Conservation (phyloP, 352 stramenopile genomes). For the Pythium volutum region DNA sequence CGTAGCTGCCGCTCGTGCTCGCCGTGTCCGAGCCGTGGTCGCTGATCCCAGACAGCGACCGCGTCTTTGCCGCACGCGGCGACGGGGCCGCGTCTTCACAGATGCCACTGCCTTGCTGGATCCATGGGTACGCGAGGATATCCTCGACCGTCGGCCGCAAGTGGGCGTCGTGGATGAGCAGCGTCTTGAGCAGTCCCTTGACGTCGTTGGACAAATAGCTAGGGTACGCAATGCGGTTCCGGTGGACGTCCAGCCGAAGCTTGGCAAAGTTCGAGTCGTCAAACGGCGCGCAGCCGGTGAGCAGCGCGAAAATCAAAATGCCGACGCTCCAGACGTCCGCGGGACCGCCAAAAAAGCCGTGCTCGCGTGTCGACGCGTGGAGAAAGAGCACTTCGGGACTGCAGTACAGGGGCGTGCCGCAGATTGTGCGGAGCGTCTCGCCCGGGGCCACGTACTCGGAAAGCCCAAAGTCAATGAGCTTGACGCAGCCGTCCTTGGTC, state of each 20-base stretch:
- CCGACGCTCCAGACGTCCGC: conserved; percentile 79
- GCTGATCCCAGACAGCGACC: conserved; percentile 42
- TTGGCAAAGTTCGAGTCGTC: conserved; percentile 71
- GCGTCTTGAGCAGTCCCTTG: conserved; percentile 60
- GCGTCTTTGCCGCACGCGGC: conserved; percentile 2
- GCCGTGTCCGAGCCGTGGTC: conserved; percentile 39
- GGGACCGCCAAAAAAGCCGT: conserved; percentile 54
- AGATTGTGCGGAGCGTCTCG: conserved; percentile 68
- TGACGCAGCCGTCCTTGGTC: conserved; percentile 89
- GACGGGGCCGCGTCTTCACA: neutral
- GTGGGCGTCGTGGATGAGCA: conserved; percentile 61
- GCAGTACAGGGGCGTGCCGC: conserved; percentile 80
- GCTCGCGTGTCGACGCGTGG: conserved; percentile 33
- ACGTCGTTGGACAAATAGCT: conserved; percentile 54
- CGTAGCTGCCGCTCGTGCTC: conserved; percentile 58
- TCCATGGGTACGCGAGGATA: conserved; percentile 60
- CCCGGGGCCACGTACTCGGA: conserved; percentile 83
- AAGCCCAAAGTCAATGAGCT: conserved; percentile 96
- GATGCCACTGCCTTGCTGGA: conserved; percentile 26
- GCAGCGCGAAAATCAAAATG: conserved; percentile 78
- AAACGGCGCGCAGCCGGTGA: conserved; percentile 78
- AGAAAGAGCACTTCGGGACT: conserved; percentile 77
- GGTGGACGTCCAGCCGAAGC: conserved; percentile 63
- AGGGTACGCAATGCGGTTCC: conserved; percentile 68
- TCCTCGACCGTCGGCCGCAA: conserved; percentile 58